A percentile compares a stretch with the other conserved stretches of the same genome.
Evolutionary conservation across 2,329 filamentous ascomycete species (phyloP).

Genomic region (Tolypocladium endophyticum): DNA sequence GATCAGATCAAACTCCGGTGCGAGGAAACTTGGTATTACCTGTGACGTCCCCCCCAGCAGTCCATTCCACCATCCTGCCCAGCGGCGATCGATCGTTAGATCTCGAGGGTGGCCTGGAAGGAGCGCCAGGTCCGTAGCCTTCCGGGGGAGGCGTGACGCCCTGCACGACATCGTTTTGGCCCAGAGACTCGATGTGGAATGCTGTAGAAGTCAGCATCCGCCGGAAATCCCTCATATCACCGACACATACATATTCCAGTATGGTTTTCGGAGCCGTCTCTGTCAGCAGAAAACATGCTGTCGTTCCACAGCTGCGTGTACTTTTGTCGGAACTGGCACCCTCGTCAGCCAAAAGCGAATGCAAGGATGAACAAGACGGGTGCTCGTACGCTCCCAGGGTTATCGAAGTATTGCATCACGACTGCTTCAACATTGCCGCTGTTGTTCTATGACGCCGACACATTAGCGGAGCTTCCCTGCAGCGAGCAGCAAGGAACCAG

Average conservation of each 20-base stretch:
- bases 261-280: slow-evolving; percentile 35
- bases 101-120: slow-evolving; percentile 53
- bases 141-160: slow-evolving; percentile 30
- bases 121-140: slow-evolving; percentile 32
- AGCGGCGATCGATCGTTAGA: slow-evolving; percentile 47
- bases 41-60: slow-evolving; percentile 26
- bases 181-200: slow-evolving; percentile 45
- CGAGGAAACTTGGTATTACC: slow-evolving; percentile 20
- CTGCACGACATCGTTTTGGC: slow-evolving; percentile 31
- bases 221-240: neutral
- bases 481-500: neutral
- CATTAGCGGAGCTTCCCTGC: neutral
- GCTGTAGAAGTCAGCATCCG: slow-evolving; percentile 24
- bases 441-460: slow-evolving; percentile 20
- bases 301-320: slow-evolving; percentile 45
- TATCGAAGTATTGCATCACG: slow-evolving; percentile 41
- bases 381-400: slow-evolving; percentile 21
- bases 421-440: slow-evolving; percentile 37
- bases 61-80: slow-evolving; percentile 38
- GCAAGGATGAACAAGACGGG: neutral
- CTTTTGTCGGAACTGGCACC: slow-evolving; percentile 32
- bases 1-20: neutral
- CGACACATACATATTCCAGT: slow-evolving; percentile 31
- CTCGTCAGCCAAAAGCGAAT: neutral
- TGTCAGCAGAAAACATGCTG: slow-evolving; percentile 37